Percentiles rank a stretch among this genome's conserved stretches.
These are phyloP conservation scores for Ceratobasidium sp. DNA, from an alignment of 1,284 basidiomycete genomes.

Conservation along the genomic window DNA sequence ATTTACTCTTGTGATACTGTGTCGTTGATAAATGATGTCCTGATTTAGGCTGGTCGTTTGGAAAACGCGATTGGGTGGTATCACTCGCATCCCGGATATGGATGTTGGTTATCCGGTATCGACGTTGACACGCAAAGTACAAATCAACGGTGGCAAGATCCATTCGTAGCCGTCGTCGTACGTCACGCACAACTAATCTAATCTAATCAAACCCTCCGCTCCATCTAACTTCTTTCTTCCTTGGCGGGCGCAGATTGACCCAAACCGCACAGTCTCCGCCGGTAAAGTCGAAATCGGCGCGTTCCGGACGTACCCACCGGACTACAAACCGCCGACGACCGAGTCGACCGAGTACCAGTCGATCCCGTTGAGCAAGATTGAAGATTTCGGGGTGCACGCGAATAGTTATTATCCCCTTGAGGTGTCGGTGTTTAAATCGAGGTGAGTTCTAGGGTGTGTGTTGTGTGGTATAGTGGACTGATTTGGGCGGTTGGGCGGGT, in stretches of 20 bases:
- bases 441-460: slow-evolving; percentile 49
- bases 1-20: background rate
- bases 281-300: slow-evolving; percentile 99
- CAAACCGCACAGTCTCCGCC: slow-evolving; percentile 96
- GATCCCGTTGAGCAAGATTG: slow-evolving; percentile 94
- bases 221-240: background rate
- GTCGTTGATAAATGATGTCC: background rate
- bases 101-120: slow-evolving; percentile 98
- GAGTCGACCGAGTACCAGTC: slow-evolving; percentile 89
- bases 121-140: slow-evolving; percentile 99
- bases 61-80: slow-evolving; percentile 99
- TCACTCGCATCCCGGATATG: slow-evolving; percentile 99
- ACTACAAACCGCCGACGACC: slow-evolving; percentile 81
- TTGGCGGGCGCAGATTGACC: slow-evolving; percentile 79
- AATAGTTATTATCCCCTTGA: slow-evolving; percentile 95
- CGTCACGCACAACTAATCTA: slow-evolving; percentile 55
- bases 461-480: no score
- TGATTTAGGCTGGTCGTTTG: slow-evolving; percentile 75
- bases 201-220: background rate
- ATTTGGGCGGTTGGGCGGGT: no score
- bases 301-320: slow-evolving; percentile 94
- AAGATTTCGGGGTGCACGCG: slow-evolving; percentile 99
- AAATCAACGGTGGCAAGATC: slow-evolving; percentile 95
- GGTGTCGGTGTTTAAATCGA: slow-evolving; percentile 94
- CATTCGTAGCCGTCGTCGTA: slow-evolving; percentile 97